Percentiles rank a stretch among this genome's conserved stretches.
Conservation (phyloP, 345 rosid species). For the Bruguiera parviflora region DNA sequence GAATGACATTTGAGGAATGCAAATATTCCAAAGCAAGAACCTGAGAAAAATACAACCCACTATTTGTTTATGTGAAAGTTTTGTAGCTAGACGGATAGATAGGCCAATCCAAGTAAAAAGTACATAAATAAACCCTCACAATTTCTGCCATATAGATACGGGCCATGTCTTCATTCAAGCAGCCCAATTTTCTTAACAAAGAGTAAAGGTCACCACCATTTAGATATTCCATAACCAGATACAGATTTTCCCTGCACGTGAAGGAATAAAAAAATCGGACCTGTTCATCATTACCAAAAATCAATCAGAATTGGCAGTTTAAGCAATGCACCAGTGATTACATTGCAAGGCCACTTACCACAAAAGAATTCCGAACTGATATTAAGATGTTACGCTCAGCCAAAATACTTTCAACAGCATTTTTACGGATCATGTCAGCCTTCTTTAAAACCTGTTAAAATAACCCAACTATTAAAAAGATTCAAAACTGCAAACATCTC, state of each 20-base stretch:
- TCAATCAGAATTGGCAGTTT: slow-evolving; percentile 21
- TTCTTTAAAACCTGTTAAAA: slow-evolving; percentile 76
- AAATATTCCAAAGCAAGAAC: slow-evolving; percentile 97
- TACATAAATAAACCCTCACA: slow-evolving; percentile 48
- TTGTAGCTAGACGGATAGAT: slow-evolving; percentile 8
- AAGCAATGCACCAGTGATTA: slow-evolving; percentile 15
- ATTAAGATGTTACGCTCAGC: slow-evolving; percentile 94
- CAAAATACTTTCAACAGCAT: slow-evolving; percentile 94
- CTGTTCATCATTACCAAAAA: slow-evolving; percentile 47
- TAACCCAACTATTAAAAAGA: slow-evolving; percentile 10
- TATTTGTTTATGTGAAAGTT: slow-evolving; percentile 32
- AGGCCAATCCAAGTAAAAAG: slow-evolving; percentile 6
- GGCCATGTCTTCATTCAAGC: slow-evolving; percentile 94
- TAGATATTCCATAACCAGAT: slow-evolving; percentile 95
- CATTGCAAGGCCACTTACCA: slow-evolving; percentile 49
- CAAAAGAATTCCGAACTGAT: slow-evolving; percentile 94
- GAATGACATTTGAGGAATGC: slow-evolving; percentile 88
- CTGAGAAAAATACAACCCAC: slow-evolving; percentile 48
- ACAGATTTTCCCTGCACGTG: slow-evolving; percentile 97
- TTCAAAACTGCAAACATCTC: background rate
- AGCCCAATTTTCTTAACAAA: slow-evolving; percentile 77
- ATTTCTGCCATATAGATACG: slow-evolving; percentile 90
- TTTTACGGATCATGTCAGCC: slow-evolving; percentile 95
- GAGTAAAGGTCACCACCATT: slow-evolving; percentile 98
- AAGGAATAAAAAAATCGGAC: slow-evolving; percentile 96